phyloP scores from a whole-genome alignment of 2,329 filamentous ascomycete species.

The Aspergillus sp. region DNA sequence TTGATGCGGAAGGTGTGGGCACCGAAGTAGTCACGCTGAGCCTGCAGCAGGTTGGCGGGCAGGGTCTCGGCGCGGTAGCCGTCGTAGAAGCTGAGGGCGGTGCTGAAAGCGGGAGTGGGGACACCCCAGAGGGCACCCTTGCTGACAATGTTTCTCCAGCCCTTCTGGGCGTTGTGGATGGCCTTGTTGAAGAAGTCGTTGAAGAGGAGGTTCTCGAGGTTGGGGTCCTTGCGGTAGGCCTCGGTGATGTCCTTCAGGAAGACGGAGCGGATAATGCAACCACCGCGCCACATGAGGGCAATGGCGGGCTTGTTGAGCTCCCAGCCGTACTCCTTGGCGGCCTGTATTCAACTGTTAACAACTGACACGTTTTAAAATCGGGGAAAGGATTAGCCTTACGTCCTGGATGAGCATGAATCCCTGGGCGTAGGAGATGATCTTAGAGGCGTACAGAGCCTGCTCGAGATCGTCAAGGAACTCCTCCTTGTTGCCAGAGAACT shows the following conservation, averaged over 20 bases:
- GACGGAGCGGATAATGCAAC: constrained; percentile 99
- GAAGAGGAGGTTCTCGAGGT: constrained; percentile 97
- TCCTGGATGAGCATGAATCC: constrained; percentile 99
- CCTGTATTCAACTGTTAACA: constrained; percentile 51
- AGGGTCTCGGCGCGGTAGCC: constrained; percentile 97
- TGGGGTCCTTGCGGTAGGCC: constrained; percentile 89
- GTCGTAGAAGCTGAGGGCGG: constrained; percentile 97
- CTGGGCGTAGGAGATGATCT: constrained; percentile 99
- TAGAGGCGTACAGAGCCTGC: constrained; percentile 97
- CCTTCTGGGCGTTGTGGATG: constrained; percentile 91
- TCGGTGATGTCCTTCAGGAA: constrained; percentile 99
- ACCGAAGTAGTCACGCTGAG: constrained; percentile 99
- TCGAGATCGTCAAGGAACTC: constrained; percentile 96
- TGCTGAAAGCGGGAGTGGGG: constrained; percentile 93
- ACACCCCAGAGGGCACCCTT: constrained; percentile 94
- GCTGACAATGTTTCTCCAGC: constrained; percentile 87
- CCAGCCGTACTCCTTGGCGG: constrained; percentile 93
- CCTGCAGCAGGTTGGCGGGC: constrained; percentile 96
- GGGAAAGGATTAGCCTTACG: constrained; percentile 52
- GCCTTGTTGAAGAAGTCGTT: constrained; percentile 99
- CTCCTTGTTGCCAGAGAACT: constrained; percentile 86
- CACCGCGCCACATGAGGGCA: constrained; percentile 99
- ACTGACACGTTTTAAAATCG: not conserved
- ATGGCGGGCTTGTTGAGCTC: constrained; percentile 99
- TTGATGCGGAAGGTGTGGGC: constrained; percentile 88